Evolutionary conservation across 2,329 filamentous ascomycete species (phyloP), one percentile per base, ranked within the genome.

Genomic region (Penicillium verrucosum): DNA sequence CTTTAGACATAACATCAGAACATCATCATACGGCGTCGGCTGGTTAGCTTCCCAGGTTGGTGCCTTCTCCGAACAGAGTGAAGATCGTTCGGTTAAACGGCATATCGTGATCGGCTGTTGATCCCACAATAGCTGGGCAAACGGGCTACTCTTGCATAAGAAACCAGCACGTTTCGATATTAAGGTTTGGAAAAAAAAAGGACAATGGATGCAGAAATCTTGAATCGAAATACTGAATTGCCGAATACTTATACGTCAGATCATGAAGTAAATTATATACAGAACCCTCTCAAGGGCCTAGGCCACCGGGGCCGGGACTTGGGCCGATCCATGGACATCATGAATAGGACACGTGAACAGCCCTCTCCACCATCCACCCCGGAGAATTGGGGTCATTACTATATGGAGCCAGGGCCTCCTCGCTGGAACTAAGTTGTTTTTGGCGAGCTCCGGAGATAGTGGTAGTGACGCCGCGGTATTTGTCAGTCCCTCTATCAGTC

Each of bases 401-500:
- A 42, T 25, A 43, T 1, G 59, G 59, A 54, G 63, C 60, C 4
- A 68, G 46, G 38, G 64, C 58, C 30, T 66, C 60, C 29, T 68
- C 65, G 10, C 66, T 64, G 18, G 65, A 68, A 54, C 58, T 58
- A 29, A 52, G 60, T 4, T 10, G 54, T 27, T 53, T 56, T 45
- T 51, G 14, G 30, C 2, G 30, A 36, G 55, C 21, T 11, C 61
- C 55, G 61, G 67, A 62, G 40, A 68, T 63, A 2, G 65, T 66
- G 2, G 66, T 68, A 6, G 63, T 67, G 5, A 67, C 51, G 2
- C 63, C 65, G 29, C 62, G 61, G 48, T 61, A 62, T 7, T 68
- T 61, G 6, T 65, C 60, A 12, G 52, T 23, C 12, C 62, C 57
- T 23, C 27, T 58, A 6, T 60, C 64, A 5, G 61, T 59, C 66